A percentile compares a stretch with the other conserved stretches of the same genome.
These are phyloP conservation scores for Aspergillus luchuensis DNA, from an alignment of 2,329 filamentous ascomycete genomes.

Conservation along the genomic window DNA sequence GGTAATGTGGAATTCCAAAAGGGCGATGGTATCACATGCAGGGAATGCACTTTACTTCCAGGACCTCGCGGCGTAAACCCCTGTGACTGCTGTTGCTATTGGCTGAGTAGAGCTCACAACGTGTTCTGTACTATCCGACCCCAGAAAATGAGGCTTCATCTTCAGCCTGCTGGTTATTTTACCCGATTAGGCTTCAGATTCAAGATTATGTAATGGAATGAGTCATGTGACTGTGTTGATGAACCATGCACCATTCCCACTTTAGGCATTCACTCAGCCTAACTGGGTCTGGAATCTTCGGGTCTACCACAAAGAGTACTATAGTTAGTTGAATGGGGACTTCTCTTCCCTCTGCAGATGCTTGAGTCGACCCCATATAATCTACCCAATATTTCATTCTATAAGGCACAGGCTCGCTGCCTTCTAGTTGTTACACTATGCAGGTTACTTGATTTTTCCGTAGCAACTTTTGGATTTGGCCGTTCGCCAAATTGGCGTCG, in stretches of 20 bases:
- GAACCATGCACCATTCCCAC: not conserved
- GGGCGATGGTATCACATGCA: not conserved
- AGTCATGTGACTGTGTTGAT: not conserved
- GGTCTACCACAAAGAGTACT: not conserved
- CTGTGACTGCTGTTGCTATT: not conserved
- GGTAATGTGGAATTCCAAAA: not conserved
- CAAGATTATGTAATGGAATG: not conserved
- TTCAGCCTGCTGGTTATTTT: constrained; percentile 2
- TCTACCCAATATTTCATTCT: not conserved
- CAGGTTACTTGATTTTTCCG: not conserved
- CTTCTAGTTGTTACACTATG: not conserved
- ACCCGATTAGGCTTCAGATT: constrained; percentile 1
- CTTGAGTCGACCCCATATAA: not conserved
- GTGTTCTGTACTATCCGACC: not conserved
- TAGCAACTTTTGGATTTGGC: too few relatives aligned
- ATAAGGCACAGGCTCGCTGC: not conserved
- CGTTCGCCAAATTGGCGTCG: too few relatives aligned
- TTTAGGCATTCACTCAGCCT: not conserved
- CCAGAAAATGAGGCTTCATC: not conserved
- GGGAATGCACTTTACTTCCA: not conserved
- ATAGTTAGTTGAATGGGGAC: not conserved
- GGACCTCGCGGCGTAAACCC: not conserved
- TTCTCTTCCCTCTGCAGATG: not conserved
- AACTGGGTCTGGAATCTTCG: not conserved
- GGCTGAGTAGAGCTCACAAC: not conserved